Evolutionary conservation across 129 eudicot species (phyloP).

Genomic region (Smallanthus sonchifolius): DNA sequence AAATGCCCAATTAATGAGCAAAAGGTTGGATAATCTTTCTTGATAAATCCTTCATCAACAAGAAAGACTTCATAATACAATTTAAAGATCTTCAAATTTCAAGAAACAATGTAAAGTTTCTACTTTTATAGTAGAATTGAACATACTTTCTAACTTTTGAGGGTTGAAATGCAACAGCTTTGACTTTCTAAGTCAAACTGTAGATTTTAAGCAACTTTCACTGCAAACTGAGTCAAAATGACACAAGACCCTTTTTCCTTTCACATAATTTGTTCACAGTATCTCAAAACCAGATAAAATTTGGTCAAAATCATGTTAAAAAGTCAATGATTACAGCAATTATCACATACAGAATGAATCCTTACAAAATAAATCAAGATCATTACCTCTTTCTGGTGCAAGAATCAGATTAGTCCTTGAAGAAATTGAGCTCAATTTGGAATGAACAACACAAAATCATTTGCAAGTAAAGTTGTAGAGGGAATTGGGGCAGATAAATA

Average conservation of each 20-base stretch:
- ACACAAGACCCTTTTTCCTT: neutral
- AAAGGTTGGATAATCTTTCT: neutral
- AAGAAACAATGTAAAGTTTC: neutral
- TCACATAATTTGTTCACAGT: neutral
- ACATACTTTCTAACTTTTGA: neutral
- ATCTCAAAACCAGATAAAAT: neutral
- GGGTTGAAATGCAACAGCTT: neutral
- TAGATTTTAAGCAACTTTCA: neutral
- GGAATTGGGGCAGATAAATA: conserved; percentile 11
- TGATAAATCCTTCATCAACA: neutral
- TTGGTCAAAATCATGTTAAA: neutral
- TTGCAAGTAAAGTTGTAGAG: neutral
- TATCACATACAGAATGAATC: neutral
- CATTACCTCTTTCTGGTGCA: conserved; percentile 8
- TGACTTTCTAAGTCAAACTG: conserved; percentile 5
- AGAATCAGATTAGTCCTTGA: neutral
- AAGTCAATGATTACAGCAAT: neutral
- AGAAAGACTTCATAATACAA: neutral
- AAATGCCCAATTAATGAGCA: neutral
- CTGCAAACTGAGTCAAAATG: neutral
- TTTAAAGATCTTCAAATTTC: neutral
- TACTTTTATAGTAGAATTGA: neutral
- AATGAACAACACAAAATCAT: no score
- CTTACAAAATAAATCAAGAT: neutral
- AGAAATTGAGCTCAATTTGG: neutral